Percentiles rank a stretch among this genome's conserved stretches.
These are phyloP conservation scores for Schwanniomyces yamadae DNA, from an alignment of 805 yeast species.

Conservation along the genomic window DNA sequence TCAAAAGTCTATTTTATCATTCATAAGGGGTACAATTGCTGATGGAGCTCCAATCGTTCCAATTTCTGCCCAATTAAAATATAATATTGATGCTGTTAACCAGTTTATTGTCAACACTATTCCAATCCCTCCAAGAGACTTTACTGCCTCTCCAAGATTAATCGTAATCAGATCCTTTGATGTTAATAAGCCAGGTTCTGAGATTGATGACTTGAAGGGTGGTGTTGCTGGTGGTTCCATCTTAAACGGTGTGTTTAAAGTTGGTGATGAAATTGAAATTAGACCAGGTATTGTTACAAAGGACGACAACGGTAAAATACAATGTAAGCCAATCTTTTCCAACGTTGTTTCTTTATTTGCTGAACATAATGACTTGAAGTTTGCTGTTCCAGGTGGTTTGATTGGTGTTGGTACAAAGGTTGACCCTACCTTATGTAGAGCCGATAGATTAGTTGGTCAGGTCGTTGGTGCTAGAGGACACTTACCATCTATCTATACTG, in stretches of 20 bases:
- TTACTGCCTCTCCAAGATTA: conserved; percentile 87
- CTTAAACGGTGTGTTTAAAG: conserved; percentile 91
- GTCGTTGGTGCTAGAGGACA: conserved; percentile 97
- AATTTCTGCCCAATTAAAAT: conserved; percentile 96
- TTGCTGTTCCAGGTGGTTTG: conserved; percentile 99
- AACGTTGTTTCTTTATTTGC: conserved; percentile 93
- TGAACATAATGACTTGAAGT: conserved; percentile 95
- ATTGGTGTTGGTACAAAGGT: conserved; percentile 99
- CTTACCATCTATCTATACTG: conserved; percentile 94
- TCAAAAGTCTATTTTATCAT: conserved; percentile 85
- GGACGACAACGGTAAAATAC: conserved; percentile 83
- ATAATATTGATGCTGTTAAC: conserved; percentile 97
- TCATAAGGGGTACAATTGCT: conserved; percentile 96
- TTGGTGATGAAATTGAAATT: conserved; percentile 98
- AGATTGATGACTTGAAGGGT: conserved; percentile 94
- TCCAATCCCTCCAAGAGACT: conserved; percentile 96
- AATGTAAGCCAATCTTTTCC: conserved; percentile 94
- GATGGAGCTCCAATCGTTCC: conserved; percentile 99
- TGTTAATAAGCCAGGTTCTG: conserved; percentile 98
- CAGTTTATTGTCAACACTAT: conserved; percentile 92
- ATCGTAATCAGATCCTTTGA: conserved; percentile 98
- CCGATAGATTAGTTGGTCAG: conserved; percentile 98
- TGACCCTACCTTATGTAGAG: conserved; percentile 98
- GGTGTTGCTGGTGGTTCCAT: conserved; percentile 99
- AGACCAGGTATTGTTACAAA: conserved; percentile 99